Base-by-base conservation (phyloP, 2,329 filamentous ascomycete genomes). In the Neonectria faginata region DNA sequence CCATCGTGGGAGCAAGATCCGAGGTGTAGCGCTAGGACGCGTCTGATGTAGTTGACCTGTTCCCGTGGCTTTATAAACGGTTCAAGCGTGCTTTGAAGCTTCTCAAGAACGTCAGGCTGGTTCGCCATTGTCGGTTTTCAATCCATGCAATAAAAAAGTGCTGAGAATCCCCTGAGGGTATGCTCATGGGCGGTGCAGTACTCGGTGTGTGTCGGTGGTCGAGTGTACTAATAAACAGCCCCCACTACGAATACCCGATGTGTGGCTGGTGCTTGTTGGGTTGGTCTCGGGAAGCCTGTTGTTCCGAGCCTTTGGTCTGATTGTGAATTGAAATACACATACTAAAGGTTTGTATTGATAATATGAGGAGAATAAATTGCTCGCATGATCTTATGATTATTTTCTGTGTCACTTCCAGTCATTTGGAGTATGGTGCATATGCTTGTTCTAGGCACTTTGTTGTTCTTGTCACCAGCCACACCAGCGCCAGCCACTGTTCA, bases 41-140 rank as follows among this genome's bases (percentile, higher is more conserved):
- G 85, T 66, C 86, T 82, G 60, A 90, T 85, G 51, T 85, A 84
- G 39, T 83, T 79, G 53, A 84, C 81, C 68, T 90, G 86, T 62
- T 89, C 86, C 27, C 87, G 83, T 29, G 85, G 82, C 56, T 85
- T 86, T 60, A 89, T 79, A 65, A 83, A 88, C 5, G 85, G 83
- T 36, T 81, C 78, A 22, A 91, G 79, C 18, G 76, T 78, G 44
- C 78, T 76, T 59, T 83, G 80, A 36, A 85, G 75, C 36, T 76
- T 76, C 52, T 79, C 72, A 60, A 74, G 55, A 11, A 65, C 67
- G 39, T 83, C 79, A 20, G 78, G 62, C 31, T 79, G 58, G 66
- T 74, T 68, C 20, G 68, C 42, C 78, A 80, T 80, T 52, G 42
- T 70, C 66, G 39, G 36, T 64, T 59, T 45, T 72, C 57, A 56